These are phyloP conservation scores for Rhododendron simsii DNA, from an alignment of 148 eudicot genomes.

Conservation along the genomic window DNA sequence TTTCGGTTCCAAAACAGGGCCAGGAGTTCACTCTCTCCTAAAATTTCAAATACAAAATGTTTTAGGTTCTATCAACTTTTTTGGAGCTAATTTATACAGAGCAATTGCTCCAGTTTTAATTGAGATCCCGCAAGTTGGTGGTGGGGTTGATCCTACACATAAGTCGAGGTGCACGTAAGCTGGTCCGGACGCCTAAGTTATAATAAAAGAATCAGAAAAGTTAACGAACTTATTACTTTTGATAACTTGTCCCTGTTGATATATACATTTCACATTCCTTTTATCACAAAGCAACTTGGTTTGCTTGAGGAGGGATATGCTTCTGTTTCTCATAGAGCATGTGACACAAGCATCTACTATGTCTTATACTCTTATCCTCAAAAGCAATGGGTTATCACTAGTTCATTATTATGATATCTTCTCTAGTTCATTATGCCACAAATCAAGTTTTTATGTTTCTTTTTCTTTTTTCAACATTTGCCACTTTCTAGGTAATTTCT, in stretches of 20 bases:
- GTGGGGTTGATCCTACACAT: not conserved
- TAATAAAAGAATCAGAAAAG: constrained; percentile 9
- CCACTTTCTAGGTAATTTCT: not conserved
- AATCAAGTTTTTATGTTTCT: not conserved
- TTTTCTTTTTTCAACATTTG: not conserved
- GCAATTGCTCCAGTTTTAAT: too few species aligned
- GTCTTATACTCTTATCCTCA: not conserved
- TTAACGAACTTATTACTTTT: not conserved
- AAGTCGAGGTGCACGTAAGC: not conserved
- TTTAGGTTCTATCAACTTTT: too few species aligned
- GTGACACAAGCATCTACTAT: not conserved
- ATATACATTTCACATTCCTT: not conserved
- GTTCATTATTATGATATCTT: not conserved
- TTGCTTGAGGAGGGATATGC: not conserved
- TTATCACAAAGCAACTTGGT: constrained; percentile 12
- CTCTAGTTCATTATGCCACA: not conserved
- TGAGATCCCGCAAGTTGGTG: not conserved
- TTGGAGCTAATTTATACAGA: not conserved
- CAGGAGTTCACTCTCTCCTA: not conserved
- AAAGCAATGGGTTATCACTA: not conserved
- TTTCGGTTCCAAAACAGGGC: too few species aligned
- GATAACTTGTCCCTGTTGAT: constrained; percentile 12
- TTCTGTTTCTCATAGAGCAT: not conserved
- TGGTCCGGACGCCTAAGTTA: not conserved
- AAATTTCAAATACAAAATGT: too few species aligned